Conservation (phyloP, 2,329 filamentous ascomycete species). For the Diaporthe humulicola region DNA sequence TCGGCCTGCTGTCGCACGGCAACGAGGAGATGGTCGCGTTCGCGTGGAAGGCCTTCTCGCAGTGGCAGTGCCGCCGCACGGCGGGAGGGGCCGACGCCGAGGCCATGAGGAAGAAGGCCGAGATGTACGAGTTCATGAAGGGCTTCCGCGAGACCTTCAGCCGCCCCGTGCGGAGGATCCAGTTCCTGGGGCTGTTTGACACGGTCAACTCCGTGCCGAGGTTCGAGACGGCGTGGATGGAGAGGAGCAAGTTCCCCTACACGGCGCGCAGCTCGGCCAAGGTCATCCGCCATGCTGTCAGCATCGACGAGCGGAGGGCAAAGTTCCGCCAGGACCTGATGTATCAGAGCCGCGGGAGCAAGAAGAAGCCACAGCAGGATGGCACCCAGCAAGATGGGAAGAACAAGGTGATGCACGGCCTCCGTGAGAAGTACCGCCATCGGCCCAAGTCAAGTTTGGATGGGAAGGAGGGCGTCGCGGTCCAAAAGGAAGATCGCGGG, state of each 20-base stretch:
- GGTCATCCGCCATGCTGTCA: conserved; percentile 77
- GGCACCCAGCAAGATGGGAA: not conserved
- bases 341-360: conserved; percentile 59
- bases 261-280: conserved; percentile 69
- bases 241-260: conserved; percentile 82
- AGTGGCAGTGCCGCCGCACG: conserved; percentile 75
- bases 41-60: conserved; percentile 84
- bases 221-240: conserved; percentile 84
- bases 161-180: conserved; percentile 78
- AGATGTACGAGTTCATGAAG: conserved; percentile 81
- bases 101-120: conserved; percentile 62
- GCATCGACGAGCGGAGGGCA: conserved; percentile 78
- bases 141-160: conserved; percentile 86
- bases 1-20: conserved; percentile 82
- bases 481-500: conserved; percentile 29
- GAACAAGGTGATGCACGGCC: conserved; percentile 43
- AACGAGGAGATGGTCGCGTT: conserved; percentile 90
- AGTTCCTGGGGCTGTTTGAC: conserved; percentile 84
- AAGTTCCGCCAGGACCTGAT: conserved; percentile 81
- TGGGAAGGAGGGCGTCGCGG: not conserved
- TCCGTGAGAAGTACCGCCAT: conserved; percentile 54
- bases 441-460: not conserved
- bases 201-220: conserved; percentile 84
- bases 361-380: conserved; percentile 40
- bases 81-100: conserved; percentile 57